These are phyloP conservation scores for Fusarium camptoceras DNA, from an alignment of 2,329 filamentous ascomycete species.

Conservation along the genomic window DNA sequence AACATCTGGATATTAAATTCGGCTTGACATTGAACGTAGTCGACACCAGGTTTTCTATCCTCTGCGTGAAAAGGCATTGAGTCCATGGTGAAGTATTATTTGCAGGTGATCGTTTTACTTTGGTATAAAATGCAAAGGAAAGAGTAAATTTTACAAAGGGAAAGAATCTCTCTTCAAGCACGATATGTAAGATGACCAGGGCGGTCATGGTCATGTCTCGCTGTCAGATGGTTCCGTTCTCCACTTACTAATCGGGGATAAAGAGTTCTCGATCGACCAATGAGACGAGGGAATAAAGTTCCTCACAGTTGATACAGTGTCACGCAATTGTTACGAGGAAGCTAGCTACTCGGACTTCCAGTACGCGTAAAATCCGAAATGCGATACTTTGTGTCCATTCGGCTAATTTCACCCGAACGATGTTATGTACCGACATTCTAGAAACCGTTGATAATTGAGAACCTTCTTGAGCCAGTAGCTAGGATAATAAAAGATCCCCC, in stretches of 20 bases:
- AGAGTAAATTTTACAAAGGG: neutral
- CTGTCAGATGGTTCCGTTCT: neutral
- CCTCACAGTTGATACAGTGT: neutral
- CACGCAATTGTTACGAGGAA: neutral
- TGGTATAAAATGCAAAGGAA: neutral
- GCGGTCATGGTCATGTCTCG: neutral
- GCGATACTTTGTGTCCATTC: neutral
- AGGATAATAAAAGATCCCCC: neutral
- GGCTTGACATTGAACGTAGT: conserved; percentile 1
- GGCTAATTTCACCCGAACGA: neutral
- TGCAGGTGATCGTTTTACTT: neutral
- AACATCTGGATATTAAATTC: conserved; percentile 3
- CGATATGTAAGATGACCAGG: neutral
- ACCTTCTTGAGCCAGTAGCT: neutral
- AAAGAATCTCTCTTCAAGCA: neutral
- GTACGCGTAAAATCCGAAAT: neutral
- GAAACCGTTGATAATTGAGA: neutral
- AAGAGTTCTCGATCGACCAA: neutral
- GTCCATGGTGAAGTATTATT: neutral
- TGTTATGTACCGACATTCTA: neutral
- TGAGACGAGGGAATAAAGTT: neutral
- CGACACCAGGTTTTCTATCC: conserved; percentile 3
- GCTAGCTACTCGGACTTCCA: neutral
- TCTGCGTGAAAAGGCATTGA: neutral
- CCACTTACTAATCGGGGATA: neutral